phyloP scores from a whole-genome alignment of 495 filamentous ascomycete species.

The Neohortaea acidophila region DNA sequence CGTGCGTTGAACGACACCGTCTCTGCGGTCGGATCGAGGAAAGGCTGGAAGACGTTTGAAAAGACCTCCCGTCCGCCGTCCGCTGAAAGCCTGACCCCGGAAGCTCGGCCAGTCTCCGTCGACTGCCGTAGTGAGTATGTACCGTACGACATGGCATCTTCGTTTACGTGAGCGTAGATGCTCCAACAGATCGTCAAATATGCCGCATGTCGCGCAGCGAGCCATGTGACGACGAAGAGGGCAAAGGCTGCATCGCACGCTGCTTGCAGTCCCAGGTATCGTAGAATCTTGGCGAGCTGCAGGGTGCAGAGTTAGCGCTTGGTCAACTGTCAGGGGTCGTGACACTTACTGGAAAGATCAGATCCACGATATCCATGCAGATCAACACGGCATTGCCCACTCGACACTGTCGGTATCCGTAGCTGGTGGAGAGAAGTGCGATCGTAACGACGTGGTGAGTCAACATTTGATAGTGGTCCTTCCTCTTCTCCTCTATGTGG shows the following conservation, averaged over 20 bases:
- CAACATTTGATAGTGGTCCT: conserved; percentile 93
- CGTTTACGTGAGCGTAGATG: conserved; percentile 54
- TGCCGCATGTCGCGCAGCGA: conserved; percentile 65
- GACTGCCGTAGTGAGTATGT: conserved; percentile 40
- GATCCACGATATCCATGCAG: conserved; percentile 86
- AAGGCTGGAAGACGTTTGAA: conserved; percentile 52
- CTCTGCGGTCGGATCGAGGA: conserved; percentile 44
- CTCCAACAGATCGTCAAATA: conserved; percentile 69
- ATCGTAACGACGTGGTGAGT: conserved; percentile 86
- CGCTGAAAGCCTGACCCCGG: conserved; percentile 36
- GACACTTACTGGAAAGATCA: conserved; percentile 63
- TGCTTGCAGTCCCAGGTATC: conserved; percentile 62
- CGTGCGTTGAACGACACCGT: conserved; percentile 59
- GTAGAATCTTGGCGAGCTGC: conserved; percentile 85
- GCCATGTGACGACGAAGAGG: conserved; percentile 74
- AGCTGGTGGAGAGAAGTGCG: conserved; percentile 60
- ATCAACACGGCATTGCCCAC: conserved; percentile 82
- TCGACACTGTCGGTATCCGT: conserved; percentile 67
- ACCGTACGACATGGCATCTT: conserved; percentile 41
- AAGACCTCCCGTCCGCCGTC: conserved; percentile 42
- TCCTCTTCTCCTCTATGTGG: conserved; percentile 82
- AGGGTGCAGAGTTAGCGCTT: neutral
- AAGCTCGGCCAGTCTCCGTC: neutral
- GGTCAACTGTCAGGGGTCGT: neutral
- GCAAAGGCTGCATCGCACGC: conserved; percentile 76